Evolutionary conservation across 2,329 filamentous ascomycete genomes (phyloP).

Genomic region (Fusarium liriodendri): DNA sequence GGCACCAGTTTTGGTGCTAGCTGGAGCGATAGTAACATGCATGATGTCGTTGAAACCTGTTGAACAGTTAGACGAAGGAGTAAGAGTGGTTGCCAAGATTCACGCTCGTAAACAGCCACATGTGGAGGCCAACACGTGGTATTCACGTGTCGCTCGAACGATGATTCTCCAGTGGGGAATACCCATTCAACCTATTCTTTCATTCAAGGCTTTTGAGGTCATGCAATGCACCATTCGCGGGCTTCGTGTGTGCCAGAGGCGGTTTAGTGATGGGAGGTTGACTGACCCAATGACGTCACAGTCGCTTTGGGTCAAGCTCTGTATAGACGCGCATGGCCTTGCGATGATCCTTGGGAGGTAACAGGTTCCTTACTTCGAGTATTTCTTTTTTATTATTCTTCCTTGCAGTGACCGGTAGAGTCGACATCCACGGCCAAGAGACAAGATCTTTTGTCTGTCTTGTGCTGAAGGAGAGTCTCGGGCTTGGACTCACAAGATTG

Average conservation of each 20-base stretch:
- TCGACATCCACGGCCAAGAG: not conserved
- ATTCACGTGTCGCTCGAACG: not conserved
- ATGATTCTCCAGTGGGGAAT: not conserved
- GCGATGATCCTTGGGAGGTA: too few relatives aligned
- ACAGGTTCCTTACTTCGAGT: not conserved
- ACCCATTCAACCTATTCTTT: not conserved
- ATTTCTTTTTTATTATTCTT: not conserved
- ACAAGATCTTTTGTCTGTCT: too few relatives aligned
- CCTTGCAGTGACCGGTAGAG: not conserved
- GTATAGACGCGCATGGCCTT: too few relatives aligned
- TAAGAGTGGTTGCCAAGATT: not conserved
- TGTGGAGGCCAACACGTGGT: not conserved
- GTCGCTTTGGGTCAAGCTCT: too few relatives aligned
- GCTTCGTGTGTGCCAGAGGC: not conserved
- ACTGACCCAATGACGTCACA: not conserved
- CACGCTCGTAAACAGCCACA: not conserved
- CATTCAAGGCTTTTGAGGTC: not conserved
- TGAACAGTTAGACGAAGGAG: not conserved
- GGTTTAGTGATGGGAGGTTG: not conserved
- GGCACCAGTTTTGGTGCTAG: conserved; percentile 46
- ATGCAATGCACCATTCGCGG: not conserved
- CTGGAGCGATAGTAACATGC: conserved; percentile 44
- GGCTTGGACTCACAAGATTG: too few relatives aligned
- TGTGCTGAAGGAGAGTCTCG: too few relatives aligned
- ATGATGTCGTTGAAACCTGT: not conserved